Evolutionary conservation across 1,284 basidiomycete species (phyloP), one percentile per base, ranked within the genome.

Genomic region (Lentinus polychrous): DNA sequence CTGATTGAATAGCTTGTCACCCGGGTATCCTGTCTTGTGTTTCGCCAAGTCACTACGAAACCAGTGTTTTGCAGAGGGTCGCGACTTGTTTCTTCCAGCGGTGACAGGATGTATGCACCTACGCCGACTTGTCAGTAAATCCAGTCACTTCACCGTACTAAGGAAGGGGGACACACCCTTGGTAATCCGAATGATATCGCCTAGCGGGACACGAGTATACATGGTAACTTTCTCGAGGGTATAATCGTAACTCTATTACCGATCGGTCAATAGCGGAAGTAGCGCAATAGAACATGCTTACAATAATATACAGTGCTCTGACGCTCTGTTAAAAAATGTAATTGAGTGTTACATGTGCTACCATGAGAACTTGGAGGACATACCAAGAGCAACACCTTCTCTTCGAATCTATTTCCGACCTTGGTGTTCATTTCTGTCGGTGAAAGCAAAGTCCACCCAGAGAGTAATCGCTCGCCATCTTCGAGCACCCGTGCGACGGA

Each of bases 381-480:
- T 52, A 93, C 92, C 65, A 99, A 64, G 0, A 99, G 69, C 7
- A 97, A 57, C 2, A 98, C 83, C 64, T 97, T 97, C 72, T 98
- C 94, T 67, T 96, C 94, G 56, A 89, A 91, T 59, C 81, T 86
- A 46, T 85, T 75, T 17, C 80, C 79, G n/a, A 86, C 66, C 61
- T 72, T 86, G 36, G 73, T 70, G 59, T 90, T 89, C 38, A 90
- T 62, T 51, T 88, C 81, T 53, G 83, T 77, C 0, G 95, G 94
- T 0, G 91, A 82, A 57, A 97, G 83, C 18, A 98, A 64, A 0
- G 93, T 97, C 94, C 95, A 98, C 1, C 92, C 95, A 2, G 79
- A 85, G 2, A 94, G 61, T 34, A 91, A 66, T 3, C 77, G 70
- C 62, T 98, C 95, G 17, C 85, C 90, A 55, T 94, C 91, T 6